A percentile compares a stretch with the other conserved stretches of the same genome.
Conservation (phyloP, 2,329 filamentous ascomycete species). For the Cladosporium sp. region DNA sequence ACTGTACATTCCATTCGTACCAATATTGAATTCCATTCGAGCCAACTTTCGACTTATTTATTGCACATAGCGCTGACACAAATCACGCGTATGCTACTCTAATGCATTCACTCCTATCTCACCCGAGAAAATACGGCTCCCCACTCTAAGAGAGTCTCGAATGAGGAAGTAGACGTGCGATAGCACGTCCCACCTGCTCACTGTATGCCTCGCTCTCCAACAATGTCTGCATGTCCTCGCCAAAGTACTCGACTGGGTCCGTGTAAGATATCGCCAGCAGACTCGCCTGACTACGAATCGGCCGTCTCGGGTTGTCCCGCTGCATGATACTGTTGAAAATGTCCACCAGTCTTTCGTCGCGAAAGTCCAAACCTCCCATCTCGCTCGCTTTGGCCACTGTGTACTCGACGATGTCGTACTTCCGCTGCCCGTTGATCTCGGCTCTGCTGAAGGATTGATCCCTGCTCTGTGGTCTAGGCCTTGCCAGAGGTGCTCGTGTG, state of each 20-base stretch:
- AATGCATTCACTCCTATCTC: neutral
- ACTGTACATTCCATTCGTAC: neutral
- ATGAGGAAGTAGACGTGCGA: neutral
- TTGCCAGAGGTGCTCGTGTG: neutral
- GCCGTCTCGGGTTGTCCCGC: neutral
- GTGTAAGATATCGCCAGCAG: neutral
- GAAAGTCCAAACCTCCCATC: neutral
- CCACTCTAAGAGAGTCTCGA: neutral
- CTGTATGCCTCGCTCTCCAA: neutral
- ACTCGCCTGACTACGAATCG: neutral
- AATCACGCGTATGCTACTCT: neutral
- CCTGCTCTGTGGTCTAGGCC: neutral
- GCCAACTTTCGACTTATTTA: neutral
- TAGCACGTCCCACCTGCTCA: neutral
- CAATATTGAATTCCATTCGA: neutral
- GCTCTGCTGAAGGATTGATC: neutral
- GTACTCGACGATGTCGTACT: neutral
- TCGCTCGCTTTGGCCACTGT: neutral
- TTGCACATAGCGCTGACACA: neutral
- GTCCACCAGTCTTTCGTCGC: neutral
- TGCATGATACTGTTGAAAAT: neutral
- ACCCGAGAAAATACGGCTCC: neutral
- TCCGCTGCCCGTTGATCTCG: neutral
- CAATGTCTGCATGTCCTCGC: neutral
- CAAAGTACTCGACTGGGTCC: neutral